Percentiles rank a stretch among this genome's conserved stretches.
Evolutionary conservation across 495 filamentous ascomycete genomes (phyloP).

Genomic region (Schizothecium vesticola): DNA sequence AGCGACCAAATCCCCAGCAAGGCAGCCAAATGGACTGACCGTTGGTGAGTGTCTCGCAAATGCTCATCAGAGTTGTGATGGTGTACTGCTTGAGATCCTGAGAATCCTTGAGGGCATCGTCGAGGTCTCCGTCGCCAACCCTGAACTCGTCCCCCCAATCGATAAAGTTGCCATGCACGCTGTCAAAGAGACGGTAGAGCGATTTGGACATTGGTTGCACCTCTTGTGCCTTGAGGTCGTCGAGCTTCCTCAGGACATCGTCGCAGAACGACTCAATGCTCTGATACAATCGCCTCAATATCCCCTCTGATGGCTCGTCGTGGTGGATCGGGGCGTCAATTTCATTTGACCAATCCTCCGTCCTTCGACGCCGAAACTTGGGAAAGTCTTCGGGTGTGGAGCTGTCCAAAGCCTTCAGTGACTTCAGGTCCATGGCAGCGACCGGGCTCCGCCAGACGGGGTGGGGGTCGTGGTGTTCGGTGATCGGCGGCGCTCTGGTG

Average conservation of each 20-base stretch:
- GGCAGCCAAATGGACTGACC: not conserved
- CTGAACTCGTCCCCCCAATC: conserved; percentile 6
- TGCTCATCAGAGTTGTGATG: not conserved
- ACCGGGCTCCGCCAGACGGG: not conserved
- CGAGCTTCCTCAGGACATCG: not conserved
- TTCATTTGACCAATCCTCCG: not conserved
- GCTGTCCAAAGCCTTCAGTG: not conserved
- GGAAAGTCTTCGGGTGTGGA: not conserved
- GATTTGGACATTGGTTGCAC: not conserved
- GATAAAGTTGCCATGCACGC: not conserved
- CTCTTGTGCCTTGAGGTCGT: not conserved
- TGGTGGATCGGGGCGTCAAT: not conserved
- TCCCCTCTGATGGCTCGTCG: not conserved
- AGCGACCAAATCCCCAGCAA: not conserved
- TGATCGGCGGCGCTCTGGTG: not conserved
- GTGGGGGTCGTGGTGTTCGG: not conserved
- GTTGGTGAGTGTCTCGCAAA: conserved; percentile 3
- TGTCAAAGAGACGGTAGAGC: not conserved
- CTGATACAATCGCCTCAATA: not conserved
- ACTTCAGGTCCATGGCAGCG: not conserved
- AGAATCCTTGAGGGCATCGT: conserved; percentile 3
- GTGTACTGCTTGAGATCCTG: not conserved
- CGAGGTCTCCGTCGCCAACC: not conserved
- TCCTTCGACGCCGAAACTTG: not conserved
- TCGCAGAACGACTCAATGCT: not conserved